Percentiles rank a stretch among this genome's conserved stretches.
phyloP scores from a whole-genome alignment of 139 green algal genomes.

The Nannochloris sp. region DNA sequence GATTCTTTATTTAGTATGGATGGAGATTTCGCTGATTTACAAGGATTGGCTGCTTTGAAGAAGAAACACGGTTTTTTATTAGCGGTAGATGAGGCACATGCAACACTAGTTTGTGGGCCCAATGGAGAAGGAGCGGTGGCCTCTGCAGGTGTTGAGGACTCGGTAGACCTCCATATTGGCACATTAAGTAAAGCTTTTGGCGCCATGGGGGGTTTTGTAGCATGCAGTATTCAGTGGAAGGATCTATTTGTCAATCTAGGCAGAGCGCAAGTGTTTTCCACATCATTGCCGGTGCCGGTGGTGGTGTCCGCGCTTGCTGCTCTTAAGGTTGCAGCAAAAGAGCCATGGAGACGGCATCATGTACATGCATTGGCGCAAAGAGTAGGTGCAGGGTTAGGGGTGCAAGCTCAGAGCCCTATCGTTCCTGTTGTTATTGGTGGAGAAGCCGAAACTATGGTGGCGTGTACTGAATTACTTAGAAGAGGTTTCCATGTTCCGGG shows the following conservation, averaged over 20 bases:
- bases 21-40: slow-evolving; percentile 82
- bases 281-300: slow-evolving; percentile 65
- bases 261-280: slow-evolving; percentile 76
- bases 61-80: slow-evolving; percentile 75
- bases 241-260: slow-evolving; percentile 60
- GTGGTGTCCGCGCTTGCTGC: slow-evolving; percentile 67
- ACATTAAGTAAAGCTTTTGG: slow-evolving; percentile 93
- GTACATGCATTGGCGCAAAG: slow-evolving; percentile 45
- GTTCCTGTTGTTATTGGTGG: slow-evolving; percentile 75
- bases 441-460: slow-evolving; percentile 53
- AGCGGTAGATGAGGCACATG: slow-evolving; percentile 90
- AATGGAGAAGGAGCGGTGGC: slow-evolving; percentile 64
- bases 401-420: slow-evolving; percentile 62
- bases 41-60: slow-evolving; percentile 55
- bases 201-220: slow-evolving; percentile 78
- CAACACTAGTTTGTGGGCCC: slow-evolving; percentile 78
- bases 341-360: slow-evolving; percentile 64
- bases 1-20: slow-evolving; percentile 96
- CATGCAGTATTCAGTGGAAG: slow-evolving; percentile 47
- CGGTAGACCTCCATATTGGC: slow-evolving; percentile 85
- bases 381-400: slow-evolving; percentile 36
- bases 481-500: slow-evolving; percentile 79
- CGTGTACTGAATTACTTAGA: slow-evolving; percentile 44
- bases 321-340: slow-evolving; percentile 49
- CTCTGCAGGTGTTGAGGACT: slow-evolving; percentile 25